A percentile compares a stretch with the other conserved stretches of the same genome.
These are phyloP conservation scores for Clonostachys chloroleuca DNA, from an alignment of 2,329 filamentous ascomycete genomes.

Conservation along the genomic window DNA sequence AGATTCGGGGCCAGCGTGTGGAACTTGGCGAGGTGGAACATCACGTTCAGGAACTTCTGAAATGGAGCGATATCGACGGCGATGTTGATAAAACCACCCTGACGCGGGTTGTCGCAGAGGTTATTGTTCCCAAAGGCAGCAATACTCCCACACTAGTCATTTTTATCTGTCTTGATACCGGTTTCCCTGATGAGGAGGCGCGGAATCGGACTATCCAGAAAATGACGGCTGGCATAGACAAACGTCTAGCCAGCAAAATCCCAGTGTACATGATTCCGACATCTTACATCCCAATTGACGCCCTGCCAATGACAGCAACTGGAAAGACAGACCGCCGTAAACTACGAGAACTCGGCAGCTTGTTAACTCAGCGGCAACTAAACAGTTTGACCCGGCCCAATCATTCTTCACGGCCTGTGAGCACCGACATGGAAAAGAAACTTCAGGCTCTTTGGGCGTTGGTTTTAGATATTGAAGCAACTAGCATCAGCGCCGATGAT, in stretches of 20 bases:
- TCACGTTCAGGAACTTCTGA: conserved; percentile 9
- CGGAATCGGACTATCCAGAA: neutral
- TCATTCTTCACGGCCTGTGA: neutral
- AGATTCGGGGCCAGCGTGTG: conserved; percentile 51
- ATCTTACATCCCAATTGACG: neutral
- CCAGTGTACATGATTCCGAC: conserved; percentile 5
- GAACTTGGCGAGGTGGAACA: conserved; percentile 28
- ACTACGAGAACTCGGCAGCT: conserved; percentile 1
- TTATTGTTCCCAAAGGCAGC: neutral
- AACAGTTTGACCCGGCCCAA: conserved; percentile 5
- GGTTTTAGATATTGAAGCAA: conserved; percentile 21
- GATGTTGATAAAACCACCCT: no score
- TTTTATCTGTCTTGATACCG: neutral
- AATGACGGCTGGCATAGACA: neutral
- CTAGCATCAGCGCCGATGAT: conserved; percentile 31
- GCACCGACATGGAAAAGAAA: conserved; percentile 5
- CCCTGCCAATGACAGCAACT: conserved; percentile 2
- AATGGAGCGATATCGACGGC: no score
- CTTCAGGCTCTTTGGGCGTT: conserved; percentile 29
- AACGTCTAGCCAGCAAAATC: neutral
- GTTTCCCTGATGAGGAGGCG: no score
- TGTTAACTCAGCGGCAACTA: conserved; percentile 19
- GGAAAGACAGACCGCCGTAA: conserved; percentile 4
- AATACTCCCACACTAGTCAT: neutral
- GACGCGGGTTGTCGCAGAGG: conserved; percentile 23